These are phyloP conservation scores for Fusarium sp. DNA, from an alignment of 2,329 filamentous ascomycete species.

Conservation along the genomic window DNA sequence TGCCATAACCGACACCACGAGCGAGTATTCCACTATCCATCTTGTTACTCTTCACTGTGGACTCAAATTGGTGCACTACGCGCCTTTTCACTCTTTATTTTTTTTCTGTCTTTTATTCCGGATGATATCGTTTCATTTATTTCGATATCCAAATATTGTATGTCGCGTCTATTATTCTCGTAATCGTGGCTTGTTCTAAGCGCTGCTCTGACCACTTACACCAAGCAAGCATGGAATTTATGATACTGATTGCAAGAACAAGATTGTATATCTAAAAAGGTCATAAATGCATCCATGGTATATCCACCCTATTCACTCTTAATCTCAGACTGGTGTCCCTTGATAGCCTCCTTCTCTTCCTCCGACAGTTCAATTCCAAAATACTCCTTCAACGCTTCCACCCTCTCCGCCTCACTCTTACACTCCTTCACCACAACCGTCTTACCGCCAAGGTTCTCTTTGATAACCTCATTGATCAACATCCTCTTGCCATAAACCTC, in stretches of 20 bases:
- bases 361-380: constrained; percentile 61
- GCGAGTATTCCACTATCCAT: not conserved
- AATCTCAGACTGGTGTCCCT: constrained; percentile 58
- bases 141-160: not conserved
- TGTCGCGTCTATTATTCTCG: not conserved
- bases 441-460: constrained; percentile 60
- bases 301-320: constrained; percentile 15
- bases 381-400: constrained; percentile 58
- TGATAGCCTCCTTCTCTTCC: constrained; percentile 60
- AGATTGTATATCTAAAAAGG: not conserved
- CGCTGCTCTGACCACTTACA: not conserved
- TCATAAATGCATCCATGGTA: constrained; percentile 6
- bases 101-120: not conserved
- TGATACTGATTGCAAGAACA: not conserved
- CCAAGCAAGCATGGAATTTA: not conserved
- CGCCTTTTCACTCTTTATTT: no score
- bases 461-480: constrained; percentile 60
- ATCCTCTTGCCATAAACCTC: constrained; percentile 62
- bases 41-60: not conserved
- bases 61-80: not conserved
- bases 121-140: not conserved
- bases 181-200: not conserved
- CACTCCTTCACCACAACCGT: constrained; percentile 57
- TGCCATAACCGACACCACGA: not conserved
- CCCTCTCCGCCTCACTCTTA: constrained; percentile 60